Evolutionary conservation across 2,329 filamentous ascomycete genomes (phyloP), one percentile per base, ranked within the genome.

Genomic region (Biscogniauxia mediterranea): DNA sequence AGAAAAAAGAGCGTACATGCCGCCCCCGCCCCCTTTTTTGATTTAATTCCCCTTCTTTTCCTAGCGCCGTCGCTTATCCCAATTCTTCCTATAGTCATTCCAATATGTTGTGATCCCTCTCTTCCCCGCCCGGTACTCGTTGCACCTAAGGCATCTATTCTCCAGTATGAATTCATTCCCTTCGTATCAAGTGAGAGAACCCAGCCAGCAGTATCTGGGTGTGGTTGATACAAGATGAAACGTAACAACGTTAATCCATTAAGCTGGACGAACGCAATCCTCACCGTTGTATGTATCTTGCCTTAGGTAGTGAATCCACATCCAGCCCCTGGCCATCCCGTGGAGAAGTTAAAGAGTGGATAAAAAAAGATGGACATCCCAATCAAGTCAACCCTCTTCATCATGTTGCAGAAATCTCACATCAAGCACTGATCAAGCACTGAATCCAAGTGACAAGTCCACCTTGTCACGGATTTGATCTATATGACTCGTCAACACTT

Each of bases 391-490:
- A 13, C 50, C 50, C 19, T 52, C 9, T 25, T 52, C 50, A 21
- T 52, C 50, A 52, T 13, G 9, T 25, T 23, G 9, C 50, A 13
- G 13, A 21, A 25, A 3, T 46, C 38, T 11, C 38, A 46, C 38
- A 46, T 52, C 52, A 64, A 25, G 53, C 21, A 19, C 23, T 20
- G 50, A 46, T 52, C 52, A 64, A 25, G 53, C 21, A 19, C 23
- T 20, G 49, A 72, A 69, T 23, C 62, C 64, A 8, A 70, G 64
- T 9, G 68, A 63, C 46, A 71, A 61, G 56, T 68, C 67, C 57
- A 73, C 65, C 58, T 73, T 73, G 54, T 72, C 70, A 26, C 70
- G 70, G 60, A 73, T 70, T 64, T 73, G 70, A 58, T 73, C 71
- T 73, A 49, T 19, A 19, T 7, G 38, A 28, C 6, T 26, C 54